Conservation (phyloP, 2,329 filamentous ascomycete genomes). For the Teratosphaeriaceae sp. region DNA sequence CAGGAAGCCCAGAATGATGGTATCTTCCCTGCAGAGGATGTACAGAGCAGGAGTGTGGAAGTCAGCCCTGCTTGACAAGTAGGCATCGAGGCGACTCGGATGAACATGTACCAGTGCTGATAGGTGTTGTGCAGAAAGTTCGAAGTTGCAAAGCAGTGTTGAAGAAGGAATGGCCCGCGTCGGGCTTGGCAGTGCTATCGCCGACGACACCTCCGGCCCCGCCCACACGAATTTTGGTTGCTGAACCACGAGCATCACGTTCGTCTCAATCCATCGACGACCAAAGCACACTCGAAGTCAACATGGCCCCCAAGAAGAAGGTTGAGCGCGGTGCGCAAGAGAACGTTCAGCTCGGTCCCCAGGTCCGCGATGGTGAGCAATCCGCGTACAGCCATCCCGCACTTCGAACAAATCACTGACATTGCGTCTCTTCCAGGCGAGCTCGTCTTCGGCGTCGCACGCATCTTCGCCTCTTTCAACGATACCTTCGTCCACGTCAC, state of each 20-base stretch:
- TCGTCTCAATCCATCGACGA: constrained; percentile 19
- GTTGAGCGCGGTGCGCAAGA: constrained; percentile 72
- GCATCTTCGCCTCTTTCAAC: constrained; percentile 83
- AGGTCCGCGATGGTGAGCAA: constrained; percentile 82
- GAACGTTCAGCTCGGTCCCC: constrained; percentile 97
- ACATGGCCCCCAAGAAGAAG: constrained; percentile 93
- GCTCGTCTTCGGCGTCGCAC: constrained; percentile 95
- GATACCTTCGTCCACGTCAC: constrained; percentile 83
- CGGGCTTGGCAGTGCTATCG: constrained; percentile 12
- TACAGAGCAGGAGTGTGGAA: no score
- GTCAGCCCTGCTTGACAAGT: no score
- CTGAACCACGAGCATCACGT: not conserved
- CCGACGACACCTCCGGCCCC: constrained; percentile 7
- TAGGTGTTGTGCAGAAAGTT: not conserved
- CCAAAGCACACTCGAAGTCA: constrained; percentile 39
- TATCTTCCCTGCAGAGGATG: no score
- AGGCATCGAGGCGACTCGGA: no score
- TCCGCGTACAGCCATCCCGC: constrained; percentile 6
- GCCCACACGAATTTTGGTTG: constrained; percentile 4
- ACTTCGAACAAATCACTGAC: constrained; percentile 15
- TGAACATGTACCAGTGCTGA: no score
- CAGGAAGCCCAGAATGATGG: no score
- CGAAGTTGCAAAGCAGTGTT: not conserved
- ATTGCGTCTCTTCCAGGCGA: constrained; percentile 56
- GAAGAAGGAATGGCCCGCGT: not conserved